Base-by-base conservation (phyloP, 352 stramenopile genomes). In the Phytophthora colocasiae region DNA sequence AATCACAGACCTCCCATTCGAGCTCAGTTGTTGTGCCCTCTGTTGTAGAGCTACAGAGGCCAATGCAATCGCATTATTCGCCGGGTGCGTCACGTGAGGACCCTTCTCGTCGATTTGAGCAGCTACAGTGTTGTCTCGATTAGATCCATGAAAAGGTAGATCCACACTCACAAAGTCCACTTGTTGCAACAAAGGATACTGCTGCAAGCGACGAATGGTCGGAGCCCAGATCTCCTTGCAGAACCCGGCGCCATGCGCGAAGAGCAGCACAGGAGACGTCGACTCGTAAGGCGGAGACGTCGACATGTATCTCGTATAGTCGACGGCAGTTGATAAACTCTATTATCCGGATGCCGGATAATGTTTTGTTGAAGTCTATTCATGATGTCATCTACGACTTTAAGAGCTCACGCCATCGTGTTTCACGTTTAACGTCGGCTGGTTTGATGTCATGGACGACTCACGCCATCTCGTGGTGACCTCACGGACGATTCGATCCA, bases 171-270 rank as follows among this genome's bases (percentile, higher is more conserved):
- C 56, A 24, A 41, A 63, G 2, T 48, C 17, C 17, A 75, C 14
- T 8, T 46, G 77, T 22, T 67, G 51, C 27, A 83, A 22, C 15
- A 80, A 47, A 22, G 75, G 19, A 15, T 55, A 63, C n/a, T 58
- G 22, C 17, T 70, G 63, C 41, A 87, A 36, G 24, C 61, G 63
- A 14, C 51, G 54, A 40, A 80, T 69, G 32, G 83, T 85, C 43
- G 75, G 75, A 4, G 58, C 46, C 78, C 78, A 87, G 53, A 57
- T 71, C n/a, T 84, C 71, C 55, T 79, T 83, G 54, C 67, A 84
- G 64, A 81, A 84, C 27, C 78, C 71, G 6, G 66, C 70, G 32
- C 69, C 78, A 53, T 87, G 78, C 7, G 65, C 63, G 58, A 87
- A 87, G 7, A 87, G 56, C 64, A 87, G 64, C 38, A 83, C 44